These are phyloP conservation scores for Lecanicillium sp. DNA, from an alignment of 2,329 filamentous ascomycete genomes.

Conservation along the genomic window DNA sequence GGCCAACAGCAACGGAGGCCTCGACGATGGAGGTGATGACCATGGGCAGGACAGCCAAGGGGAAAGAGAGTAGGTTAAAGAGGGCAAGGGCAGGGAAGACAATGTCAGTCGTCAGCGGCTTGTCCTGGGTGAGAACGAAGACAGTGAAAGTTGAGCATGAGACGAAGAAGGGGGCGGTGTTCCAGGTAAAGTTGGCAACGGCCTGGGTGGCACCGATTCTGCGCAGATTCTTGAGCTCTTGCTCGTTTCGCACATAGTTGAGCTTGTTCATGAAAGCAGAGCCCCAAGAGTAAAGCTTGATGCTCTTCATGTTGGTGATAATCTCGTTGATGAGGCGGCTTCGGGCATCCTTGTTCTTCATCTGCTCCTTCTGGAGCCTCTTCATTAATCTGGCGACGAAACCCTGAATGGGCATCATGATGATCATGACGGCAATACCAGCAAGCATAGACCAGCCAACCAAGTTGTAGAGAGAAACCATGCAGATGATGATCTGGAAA, in stretches of 20 bases:
- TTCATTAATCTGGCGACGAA: conserved; percentile 91
- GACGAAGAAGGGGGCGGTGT: conserved; percentile 92
- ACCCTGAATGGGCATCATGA: conserved; percentile 96
- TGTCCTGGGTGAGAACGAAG: conserved; percentile 78
- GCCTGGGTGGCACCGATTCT: conserved; percentile 95
- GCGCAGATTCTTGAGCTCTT: conserved; percentile 88
- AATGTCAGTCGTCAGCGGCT: conserved; percentile 84
- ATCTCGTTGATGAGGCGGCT: conserved; percentile 96
- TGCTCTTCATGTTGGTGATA: conserved; percentile 98
- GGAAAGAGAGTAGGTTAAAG: conserved; percentile 95
- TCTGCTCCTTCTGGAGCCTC: conserved; percentile 87
- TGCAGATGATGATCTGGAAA: conserved; percentile 92
- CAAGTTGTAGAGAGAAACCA: conserved; percentile 92
- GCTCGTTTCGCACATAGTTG: conserved; percentile 91
- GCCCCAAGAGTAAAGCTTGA: conserved; percentile 98
- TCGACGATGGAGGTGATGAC: conserved; percentile 96
- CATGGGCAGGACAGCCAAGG: conserved; percentile 90
- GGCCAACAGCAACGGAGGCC: conserved; percentile 83
- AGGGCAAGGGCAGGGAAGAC: conserved; percentile 88
- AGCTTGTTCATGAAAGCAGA: conserved; percentile 96
- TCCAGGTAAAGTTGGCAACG: conserved; percentile 97
- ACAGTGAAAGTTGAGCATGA: conserved; percentile 95
- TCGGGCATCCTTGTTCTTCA: conserved; percentile 97
- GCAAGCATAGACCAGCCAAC: conserved; percentile 94
- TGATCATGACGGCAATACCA: conserved; percentile 87